phyloP scores from a whole-genome alignment of 1,139 yeast species.

The Zygosaccharomyces pseudobailii region DNA sequence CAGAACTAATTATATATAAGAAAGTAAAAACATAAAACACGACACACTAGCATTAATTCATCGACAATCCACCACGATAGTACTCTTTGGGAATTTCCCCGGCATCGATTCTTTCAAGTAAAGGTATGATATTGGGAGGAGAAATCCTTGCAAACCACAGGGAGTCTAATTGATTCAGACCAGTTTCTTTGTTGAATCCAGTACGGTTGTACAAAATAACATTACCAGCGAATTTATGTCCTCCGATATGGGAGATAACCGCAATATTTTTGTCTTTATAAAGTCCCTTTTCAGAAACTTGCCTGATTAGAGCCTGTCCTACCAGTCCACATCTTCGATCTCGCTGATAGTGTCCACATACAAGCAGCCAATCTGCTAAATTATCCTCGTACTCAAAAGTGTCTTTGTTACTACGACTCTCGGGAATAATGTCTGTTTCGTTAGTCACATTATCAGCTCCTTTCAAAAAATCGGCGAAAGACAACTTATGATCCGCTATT shows the following conservation, averaged over 20 bases:
- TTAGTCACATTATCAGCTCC: slow-evolving; percentile 14
- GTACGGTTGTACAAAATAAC: slow-evolving; percentile 18
- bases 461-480: slow-evolving; percentile 16
- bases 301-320: slow-evolving; percentile 16
- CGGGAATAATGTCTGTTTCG: slow-evolving; percentile 1
- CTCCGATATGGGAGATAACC: slow-evolving; percentile 29
- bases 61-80: slow-evolving; percentile 21
- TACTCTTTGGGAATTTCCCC: slow-evolving; percentile 16
- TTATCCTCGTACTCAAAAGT: slow-evolving; percentile 9
- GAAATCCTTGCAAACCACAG: slow-evolving; percentile 25
- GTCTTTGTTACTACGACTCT: not conserved
- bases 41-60: slow-evolving; percentile 1
- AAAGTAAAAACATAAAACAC: not conserved
- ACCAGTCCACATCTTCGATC: slow-evolving; percentile 26
- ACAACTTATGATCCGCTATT: slow-evolving; percentile 4
- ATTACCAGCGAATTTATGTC: slow-evolving; percentile 31
- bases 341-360: slow-evolving; percentile 28
- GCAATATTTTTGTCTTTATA: slow-evolving; percentile 13
- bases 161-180: slow-evolving; percentile 14
- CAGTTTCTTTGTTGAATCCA: not conserved
- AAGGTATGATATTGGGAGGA: slow-evolving; percentile 15
- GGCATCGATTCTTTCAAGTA: slow-evolving; percentile 11
- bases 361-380: slow-evolving; percentile 15
- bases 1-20: slow-evolving; percentile 26
- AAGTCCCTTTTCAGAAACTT: slow-evolving; percentile 3